Evolutionary conservation across 352 stramenopile genomes (phyloP).

Genomic region (Phytophthora gonapodyides): DNA sequence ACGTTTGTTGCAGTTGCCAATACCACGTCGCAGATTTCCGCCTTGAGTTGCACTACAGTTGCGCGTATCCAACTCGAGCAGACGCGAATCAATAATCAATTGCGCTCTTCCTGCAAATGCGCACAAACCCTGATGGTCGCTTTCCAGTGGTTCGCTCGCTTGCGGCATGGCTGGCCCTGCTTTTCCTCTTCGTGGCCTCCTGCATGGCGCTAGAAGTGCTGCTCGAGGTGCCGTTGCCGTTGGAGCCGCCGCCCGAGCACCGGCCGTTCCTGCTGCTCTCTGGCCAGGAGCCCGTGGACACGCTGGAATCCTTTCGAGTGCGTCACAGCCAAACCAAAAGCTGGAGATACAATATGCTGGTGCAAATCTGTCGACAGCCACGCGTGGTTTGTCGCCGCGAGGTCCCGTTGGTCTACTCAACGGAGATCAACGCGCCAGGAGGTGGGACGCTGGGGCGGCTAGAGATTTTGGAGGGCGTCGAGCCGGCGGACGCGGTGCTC

Average conservation of each 20-base stretch:
- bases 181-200: conserved; percentile 22
- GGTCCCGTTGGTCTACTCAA: conserved; percentile 46
- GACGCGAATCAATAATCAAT: conserved; percentile 11
- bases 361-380: conserved; percentile 42
- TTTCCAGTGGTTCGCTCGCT: not conserved
- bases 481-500: conserved; percentile 55
- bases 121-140: conserved; percentile 5
- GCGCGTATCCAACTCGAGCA: conserved; percentile 21
- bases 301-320: conserved; percentile 52
- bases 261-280: conserved; percentile 40
- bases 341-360: conserved; percentile 48
- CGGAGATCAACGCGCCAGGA: conserved; percentile 34
- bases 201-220: conserved; percentile 31
- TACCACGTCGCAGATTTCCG: too few relatives aligned
- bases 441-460: conserved; percentile 44
- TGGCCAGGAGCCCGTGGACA: conserved; percentile 56
- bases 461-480: conserved; percentile 54
- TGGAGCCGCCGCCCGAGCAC: conserved; percentile 31
- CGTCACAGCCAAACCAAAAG: conserved; percentile 35
- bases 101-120: conserved; percentile 16
- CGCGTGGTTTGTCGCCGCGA: conserved; percentile 49
- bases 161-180: conserved; percentile 15
- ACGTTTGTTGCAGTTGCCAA: too few relatives aligned
- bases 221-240: conserved; percentile 30
- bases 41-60: not conserved